These are phyloP conservation scores for Tephrocybe sp. DNA, from an alignment of 768 basidiomycete species.

Conservation along the genomic window DNA sequence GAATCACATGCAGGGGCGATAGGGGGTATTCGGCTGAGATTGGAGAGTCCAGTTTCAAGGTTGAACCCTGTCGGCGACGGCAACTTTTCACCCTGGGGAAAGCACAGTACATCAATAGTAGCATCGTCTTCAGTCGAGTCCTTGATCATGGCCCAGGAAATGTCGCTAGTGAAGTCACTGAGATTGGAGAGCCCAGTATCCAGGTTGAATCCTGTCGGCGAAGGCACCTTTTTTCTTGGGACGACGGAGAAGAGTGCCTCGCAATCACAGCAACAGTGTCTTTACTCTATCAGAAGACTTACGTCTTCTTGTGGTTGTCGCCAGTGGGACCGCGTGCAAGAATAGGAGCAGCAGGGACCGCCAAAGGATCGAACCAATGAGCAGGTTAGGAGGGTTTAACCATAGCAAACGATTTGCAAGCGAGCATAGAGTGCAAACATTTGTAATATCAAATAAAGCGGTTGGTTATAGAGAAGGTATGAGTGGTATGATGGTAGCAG, in stretches of 20 bases:
- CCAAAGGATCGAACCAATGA: slow-evolving; percentile 1
- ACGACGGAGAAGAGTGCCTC: background rate
- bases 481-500: background rate
- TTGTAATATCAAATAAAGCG: too few relatives aligned
- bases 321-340: background rate
- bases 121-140: background rate
- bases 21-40: background rate
- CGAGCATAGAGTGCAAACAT: background rate
- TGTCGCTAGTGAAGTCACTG: slow-evolving; percentile 2
- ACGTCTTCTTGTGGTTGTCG: background rate
- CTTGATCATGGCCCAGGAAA: slow-evolving; percentile 5
- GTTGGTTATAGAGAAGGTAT: background rate
- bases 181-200: slow-evolving; percentile 9
- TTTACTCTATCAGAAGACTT: slow-evolving; percentile 5
- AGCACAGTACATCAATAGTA: too few relatives aligned
- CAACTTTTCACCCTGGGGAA: background rate
- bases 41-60: too few relatives aligned
- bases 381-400: background rate
- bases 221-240: background rate
- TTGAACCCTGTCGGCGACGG: too few relatives aligned
- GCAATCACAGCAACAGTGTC: background rate
- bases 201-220: slow-evolving; percentile 1
- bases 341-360: slow-evolving; percentile 4
- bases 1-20: background rate
- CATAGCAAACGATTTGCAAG: background rate